Evolutionary conservation across 2,329 filamentous ascomycete species (phyloP).

Genomic region (Fulvia fulva): DNA sequence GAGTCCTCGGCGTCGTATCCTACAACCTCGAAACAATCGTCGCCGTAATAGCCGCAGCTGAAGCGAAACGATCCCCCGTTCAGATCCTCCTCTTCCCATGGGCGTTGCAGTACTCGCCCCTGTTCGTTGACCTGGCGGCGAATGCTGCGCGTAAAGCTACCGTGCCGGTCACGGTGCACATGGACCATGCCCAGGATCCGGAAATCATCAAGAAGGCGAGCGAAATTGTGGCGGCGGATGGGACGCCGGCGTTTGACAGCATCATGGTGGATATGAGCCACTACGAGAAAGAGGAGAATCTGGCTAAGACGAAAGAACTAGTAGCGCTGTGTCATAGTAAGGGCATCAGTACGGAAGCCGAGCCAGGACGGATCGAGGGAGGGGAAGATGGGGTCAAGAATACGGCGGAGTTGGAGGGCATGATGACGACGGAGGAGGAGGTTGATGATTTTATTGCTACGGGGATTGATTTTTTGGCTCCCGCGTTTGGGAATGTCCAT

Average conservation of each 20-base stretch:
- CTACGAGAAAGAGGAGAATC: slow-evolving; percentile 66
- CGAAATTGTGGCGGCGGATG: slow-evolving; percentile 33
- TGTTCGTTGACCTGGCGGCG: slow-evolving; percentile 45
- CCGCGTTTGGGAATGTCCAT: slow-evolving; percentile 73
- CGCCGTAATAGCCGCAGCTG: slow-evolving; percentile 64
- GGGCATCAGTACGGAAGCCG: slow-evolving; percentile 66
- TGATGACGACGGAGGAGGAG: slow-evolving; percentile 66
- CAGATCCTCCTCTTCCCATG: slow-evolving; percentile 73
- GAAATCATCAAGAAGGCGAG: slow-evolving; percentile 32
- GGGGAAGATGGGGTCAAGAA: slow-evolving; percentile 73
- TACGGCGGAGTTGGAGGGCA: slow-evolving; percentile 54
- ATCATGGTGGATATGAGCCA: slow-evolving; percentile 79
- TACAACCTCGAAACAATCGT: slow-evolving; percentile 64
- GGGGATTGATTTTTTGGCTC: slow-evolving; percentile 70
- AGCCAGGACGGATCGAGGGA: slow-evolving; percentile 67
- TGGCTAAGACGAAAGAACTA: slow-evolving; percentile 60
- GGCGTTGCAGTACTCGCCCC: slow-evolving; percentile 63
- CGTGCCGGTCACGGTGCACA: slow-evolving; percentile 45
- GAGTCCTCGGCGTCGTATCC: slow-evolving; percentile 32
- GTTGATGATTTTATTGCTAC: slow-evolving; percentile 66
- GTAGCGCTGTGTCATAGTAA: slow-evolving; percentile 60
- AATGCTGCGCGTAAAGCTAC: slow-evolving; percentile 41
- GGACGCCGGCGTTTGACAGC: slow-evolving; percentile 56
- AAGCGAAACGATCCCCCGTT: slow-evolving; percentile 61
- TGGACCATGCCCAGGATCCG: slow-evolving; percentile 46